These are phyloP conservation scores for Mesembryanthemum crystallinum DNA, from an alignment of 148 eudicot species.

Conservation along the genomic window DNA sequence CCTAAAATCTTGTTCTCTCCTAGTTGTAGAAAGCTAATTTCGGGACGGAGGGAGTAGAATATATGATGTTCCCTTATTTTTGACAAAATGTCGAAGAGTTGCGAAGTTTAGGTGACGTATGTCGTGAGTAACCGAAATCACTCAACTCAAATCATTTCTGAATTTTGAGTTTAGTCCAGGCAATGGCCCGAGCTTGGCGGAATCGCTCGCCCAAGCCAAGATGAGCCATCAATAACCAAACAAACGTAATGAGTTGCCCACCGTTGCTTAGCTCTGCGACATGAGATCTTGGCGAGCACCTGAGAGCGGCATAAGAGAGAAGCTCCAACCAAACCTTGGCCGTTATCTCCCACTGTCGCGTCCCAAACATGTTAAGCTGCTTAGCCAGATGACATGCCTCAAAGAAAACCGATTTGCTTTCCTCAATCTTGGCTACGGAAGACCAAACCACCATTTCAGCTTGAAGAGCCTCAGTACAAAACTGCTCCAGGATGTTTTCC, in stretches of 20 bases:
- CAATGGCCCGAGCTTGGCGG: no score
- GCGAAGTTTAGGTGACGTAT: no score
- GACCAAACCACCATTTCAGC: slow-evolving; percentile 5
- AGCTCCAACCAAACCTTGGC: slow-evolving; percentile 43
- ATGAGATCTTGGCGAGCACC: slow-evolving; percentile 14
- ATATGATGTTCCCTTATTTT: no score
- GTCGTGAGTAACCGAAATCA: no score
- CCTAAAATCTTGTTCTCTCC: no score
- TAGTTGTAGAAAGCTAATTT: no score
- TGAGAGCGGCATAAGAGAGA: slow-evolving; percentile 27
- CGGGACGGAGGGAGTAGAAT: no score
- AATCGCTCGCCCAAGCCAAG: no score
- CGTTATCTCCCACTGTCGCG: slow-evolving; percentile 27
- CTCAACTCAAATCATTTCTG: no score
- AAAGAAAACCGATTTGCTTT: slow-evolving; percentile 36
- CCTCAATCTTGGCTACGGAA: slow-evolving; percentile 20
- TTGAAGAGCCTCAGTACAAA: not conserved
- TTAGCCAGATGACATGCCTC: slow-evolving; percentile 33
- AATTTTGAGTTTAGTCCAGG: no score
- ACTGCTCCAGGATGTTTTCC: not conserved
- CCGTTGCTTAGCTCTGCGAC: slow-evolving; percentile 20
- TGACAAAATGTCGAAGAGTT: no score
- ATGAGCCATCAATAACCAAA: no score
- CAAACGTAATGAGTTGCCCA: slow-evolving; percentile 14
- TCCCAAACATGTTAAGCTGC: slow-evolving; percentile 14